Evolutionary conservation across 257 asterid species (phyloP), one percentile per base, ranked within the genome.

Genomic region (Linderniella brevidens): DNA sequence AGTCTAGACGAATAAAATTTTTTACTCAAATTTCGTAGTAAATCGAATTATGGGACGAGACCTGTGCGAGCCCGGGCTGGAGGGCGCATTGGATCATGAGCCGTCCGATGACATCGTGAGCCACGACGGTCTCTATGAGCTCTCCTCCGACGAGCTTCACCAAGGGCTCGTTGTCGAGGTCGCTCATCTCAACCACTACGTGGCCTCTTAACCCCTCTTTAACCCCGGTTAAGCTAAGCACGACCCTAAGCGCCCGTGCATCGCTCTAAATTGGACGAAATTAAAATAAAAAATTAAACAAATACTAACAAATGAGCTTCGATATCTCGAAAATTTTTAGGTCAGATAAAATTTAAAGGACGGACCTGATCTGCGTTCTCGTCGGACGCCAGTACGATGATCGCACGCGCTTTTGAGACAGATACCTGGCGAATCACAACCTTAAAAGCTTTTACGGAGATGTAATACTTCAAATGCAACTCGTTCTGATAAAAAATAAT

Each of bases 11-110:
- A 25, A 25, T 25, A 25, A 25, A 25, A 25, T 2, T 2, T 25
- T 25, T 2, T 2, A 3, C 32, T 25, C 3, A 25, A 66, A 57
- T 38, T 8, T 9, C 49, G 19, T 15, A 45, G 20, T 15, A 11
- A 13, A 15, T 3, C 10, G 4, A 42, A 42, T 8, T 8, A n/a
- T 3, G 12, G 4, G 18, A 41, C 62, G 70, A 52, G 54, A 87
- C 97, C 97, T 77, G 97, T 14, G 97, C 97, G 64, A 87, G 97
- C 64, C 97, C 97, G 63, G 97, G 97, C 74, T 87, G 97, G 49
- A 87, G 92, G 66, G 97, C 97, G 63, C 97, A 87, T 58, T 79
- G 95, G 75, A 87, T 82, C 97, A 87, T 87, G 73, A 87, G 64
- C 61, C 97, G 78, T 45, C 97, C 97, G 64, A 87, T 87, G 62